These are phyloP conservation scores for Penicillium nordicum DNA, from an alignment of 2,329 filamentous ascomycete genomes.

Conservation along the genomic window DNA sequence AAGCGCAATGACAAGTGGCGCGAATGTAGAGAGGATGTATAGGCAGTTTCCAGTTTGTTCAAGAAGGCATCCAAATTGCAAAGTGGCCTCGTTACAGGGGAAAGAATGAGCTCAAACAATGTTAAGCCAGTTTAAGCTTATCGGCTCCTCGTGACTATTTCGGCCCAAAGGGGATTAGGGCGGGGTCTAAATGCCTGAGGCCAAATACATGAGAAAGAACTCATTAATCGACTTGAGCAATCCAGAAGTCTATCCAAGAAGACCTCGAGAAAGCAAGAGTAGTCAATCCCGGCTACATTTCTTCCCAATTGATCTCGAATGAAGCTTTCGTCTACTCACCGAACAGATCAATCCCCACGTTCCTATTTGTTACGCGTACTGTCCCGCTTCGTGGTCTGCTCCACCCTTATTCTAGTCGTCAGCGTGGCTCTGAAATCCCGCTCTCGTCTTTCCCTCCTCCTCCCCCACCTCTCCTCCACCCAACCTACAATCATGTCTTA, in stretches of 20 bases:
- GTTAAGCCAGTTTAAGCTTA: conserved; percentile 6
- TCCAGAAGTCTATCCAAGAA: not conserved
- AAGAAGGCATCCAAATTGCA: not conserved
- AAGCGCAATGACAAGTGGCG: not conserved
- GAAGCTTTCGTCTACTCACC: conserved; percentile 17
- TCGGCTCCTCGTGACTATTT: conserved; percentile 12
- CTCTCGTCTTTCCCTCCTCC: conserved; percentile 41
- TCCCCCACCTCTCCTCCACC: conserved; percentile 27
- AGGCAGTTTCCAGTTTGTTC: not conserved
- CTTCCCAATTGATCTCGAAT: conserved; percentile 15
- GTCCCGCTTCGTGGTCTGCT: conserved; percentile 34
- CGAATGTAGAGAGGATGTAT: not conserved
- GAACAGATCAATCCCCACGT: conserved; percentile 18
- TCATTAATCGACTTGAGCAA: not conserved
- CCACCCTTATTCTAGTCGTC: conserved; percentile 44
- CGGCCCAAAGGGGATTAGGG: conserved; percentile 17
- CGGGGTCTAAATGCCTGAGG: conserved; percentile 11
- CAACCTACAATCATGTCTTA: conserved; percentile 52
- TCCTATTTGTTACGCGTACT: conserved; percentile 22
- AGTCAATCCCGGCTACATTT: not conserved
- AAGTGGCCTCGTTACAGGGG: not conserved
- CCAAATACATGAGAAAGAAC: not conserved
- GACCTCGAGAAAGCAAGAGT: not conserved
- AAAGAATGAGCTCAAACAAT: not conserved
- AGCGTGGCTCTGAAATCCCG: conserved; percentile 38